Evolutionary conservation across 306 rosid genomes (phyloP).

Genomic region (Fragaria iinumae): DNA sequence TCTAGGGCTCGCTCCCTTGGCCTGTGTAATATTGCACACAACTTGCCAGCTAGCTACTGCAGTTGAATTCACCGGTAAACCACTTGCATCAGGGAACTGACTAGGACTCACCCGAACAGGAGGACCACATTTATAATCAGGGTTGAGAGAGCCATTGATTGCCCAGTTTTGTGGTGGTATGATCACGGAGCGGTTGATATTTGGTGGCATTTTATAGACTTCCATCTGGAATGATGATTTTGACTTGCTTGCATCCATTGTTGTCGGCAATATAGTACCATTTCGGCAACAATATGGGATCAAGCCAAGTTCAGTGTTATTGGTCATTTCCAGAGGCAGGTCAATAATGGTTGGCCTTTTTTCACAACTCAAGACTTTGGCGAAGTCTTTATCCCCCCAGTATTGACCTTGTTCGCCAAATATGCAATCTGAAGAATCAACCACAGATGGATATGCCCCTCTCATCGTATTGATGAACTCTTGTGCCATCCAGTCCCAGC

Average conservation of each 20-base stretch:
- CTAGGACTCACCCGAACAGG: conserved; percentile 79
- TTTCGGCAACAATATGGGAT: conserved; percentile 90
- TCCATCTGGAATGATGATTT: conserved; percentile 77
- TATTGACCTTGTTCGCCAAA: conserved; percentile 62
- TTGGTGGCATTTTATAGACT: conserved; percentile 89
- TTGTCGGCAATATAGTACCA: conserved; percentile 82
- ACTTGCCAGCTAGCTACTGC: conserved; percentile 97
- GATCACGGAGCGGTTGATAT: conserved; percentile 65
- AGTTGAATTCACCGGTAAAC: conserved; percentile 59
- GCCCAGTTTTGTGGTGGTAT: conserved; percentile 81
- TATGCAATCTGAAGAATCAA: conserved; percentile 76
- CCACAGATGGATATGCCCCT: conserved; percentile 84
- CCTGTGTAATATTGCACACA: conserved; percentile 81
- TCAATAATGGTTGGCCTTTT: conserved; percentile 79
- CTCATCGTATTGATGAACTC: conserved; percentile 80
- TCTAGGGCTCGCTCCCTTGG: conserved; percentile 49
- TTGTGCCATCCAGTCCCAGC: conserved; percentile 92
- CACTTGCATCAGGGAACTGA: conserved; percentile 53
- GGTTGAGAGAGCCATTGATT: conserved; percentile 75
- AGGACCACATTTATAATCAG: conserved; percentile 77
- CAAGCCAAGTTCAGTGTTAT: conserved; percentile 61
- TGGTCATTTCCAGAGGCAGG: conserved; percentile 76
- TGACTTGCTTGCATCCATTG: conserved; percentile 79
- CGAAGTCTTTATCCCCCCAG: conserved; percentile 55
- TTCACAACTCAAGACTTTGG: conserved; percentile 71